Evolutionary conservation across 176 grass and related monocot genomes (phyloP).

Genomic region (Hsuehochloa calcarea): DNA sequence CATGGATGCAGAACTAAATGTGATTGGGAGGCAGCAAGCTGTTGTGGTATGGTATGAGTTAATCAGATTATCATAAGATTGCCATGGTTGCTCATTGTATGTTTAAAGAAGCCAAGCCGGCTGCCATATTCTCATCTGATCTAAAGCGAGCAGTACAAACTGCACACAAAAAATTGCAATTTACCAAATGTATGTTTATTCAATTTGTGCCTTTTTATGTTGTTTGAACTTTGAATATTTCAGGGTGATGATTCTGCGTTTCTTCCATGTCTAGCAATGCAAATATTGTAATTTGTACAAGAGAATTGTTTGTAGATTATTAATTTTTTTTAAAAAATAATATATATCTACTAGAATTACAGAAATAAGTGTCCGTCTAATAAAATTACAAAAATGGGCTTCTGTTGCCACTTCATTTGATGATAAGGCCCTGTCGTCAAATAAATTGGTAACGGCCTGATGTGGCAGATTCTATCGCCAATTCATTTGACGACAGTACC

Average conservation of each 20-base stretch:
- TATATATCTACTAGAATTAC: too few species aligned
- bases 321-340: neutral
- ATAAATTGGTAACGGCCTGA: too few species aligned
- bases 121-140: conserved; percentile 84
- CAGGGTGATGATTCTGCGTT: neutral
- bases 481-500: too few species aligned
- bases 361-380: too few species aligned
- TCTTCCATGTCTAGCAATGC: neutral
- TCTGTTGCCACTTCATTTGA: too few species aligned
- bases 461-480: too few species aligned
- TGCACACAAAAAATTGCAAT: conserved; percentile 55
- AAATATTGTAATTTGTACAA: neutral
- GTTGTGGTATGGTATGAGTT: conserved; percentile 54
- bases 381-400: too few species aligned
- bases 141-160: conserved; percentile 82
- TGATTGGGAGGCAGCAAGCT: conserved; percentile 76
- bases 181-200: conserved; percentile 61
- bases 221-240: neutral
- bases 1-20: conserved; percentile 81
- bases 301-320: conserved; percentile 12
- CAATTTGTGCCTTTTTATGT: neutral
- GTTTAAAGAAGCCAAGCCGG: conserved; percentile 63
- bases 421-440: too few species aligned
- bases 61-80: neutral
- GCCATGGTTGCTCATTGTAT: conserved; percentile 61